Evolutionary conservation across 805 yeast species (phyloP), one percentile per base, ranked within the genome.

Genomic region (Kurtzmaniella cleridarum): DNA sequence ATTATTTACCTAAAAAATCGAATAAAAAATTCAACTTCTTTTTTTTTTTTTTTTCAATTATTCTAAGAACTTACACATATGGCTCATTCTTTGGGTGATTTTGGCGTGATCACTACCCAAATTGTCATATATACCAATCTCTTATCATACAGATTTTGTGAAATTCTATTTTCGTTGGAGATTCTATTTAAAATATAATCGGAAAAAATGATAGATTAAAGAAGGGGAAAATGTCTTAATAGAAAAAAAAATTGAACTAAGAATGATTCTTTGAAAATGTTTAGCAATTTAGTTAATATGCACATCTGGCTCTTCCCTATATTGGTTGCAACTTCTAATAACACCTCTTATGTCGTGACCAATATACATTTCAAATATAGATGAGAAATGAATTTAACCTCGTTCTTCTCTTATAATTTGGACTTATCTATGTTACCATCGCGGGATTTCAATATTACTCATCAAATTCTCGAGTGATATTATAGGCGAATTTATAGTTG

Each of bases 351-450:
- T 38, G 51, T 2, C 42, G 34, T 23, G 34, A 59, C 4, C 73
- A 66, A 38, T 76, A 75, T 13, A 63, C 76, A 0, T 61, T 73
- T 43, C 56, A 60, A 15, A 53, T 66, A 5, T 75, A 78, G 78
- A 72, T 68, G 57, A 64, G 65, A 42, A 44, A 42, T 26, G 65
- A 58, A 29, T 51, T 62, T 29, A 49, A 55, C 7, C 54, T 68
- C 32, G 43, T 59, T 1, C 49, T 68, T 0, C 47, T 44, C 60
- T 37, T 70, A 69, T 45, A 71, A 72, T 42, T 58, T 53, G 7
- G 66, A 64, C 39, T 76, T 76, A 1, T 60, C 74, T 1, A 53
- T 60, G 5, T 46, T 68, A 11, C 48, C 55, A 28, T 75, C 66
- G 14, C 7, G 68, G 69, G 5, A 70, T 72, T 32, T 66, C 55